Base-by-base conservation (phyloP, 164 flowering plant species). In the Stephania yunnanensis region DNA sequence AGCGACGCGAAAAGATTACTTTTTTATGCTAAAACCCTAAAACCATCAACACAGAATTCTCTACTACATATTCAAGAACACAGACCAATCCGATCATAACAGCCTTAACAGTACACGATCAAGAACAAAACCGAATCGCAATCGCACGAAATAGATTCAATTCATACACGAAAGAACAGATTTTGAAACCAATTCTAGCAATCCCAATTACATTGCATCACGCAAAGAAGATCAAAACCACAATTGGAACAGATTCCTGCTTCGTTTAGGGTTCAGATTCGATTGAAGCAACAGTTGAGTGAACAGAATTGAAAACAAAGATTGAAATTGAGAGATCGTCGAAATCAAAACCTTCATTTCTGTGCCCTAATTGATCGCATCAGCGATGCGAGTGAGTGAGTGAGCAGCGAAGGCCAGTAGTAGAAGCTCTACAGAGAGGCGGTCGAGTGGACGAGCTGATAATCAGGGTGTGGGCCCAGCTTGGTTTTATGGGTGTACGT, bases 301-400 rank as follows among this genome's bases (percentile, higher is more conserved):
- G 46, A 31, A 25, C 44, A 25, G 7, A 64, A 2, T 17, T 5
- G 22, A 0, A 31, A 10, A 5, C 20, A 6, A 9, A 1, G 6
- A 29, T 13, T 20, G 52, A 10, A 22, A 58, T 46, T 29, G 10
- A 71, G 8, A 71, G 42, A 25, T 11, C 0, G 9, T 44, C 11
- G 46, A 64, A 15, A 73, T 31, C 70, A 6, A 36, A 4, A 73
- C 75, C 52, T 73, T 73, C 70, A 25, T 25, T 65, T 65, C 70
- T 31, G 46, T 46, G 75, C 75, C 69, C 22, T 45, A 46, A 58
- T 25, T 25, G 25, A 25, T 64, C 69, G 65, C 68, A 61, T 73
- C 46, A 15, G 1, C 46, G 50, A 63, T 10, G 30, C 4, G 42
- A 36, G 42, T 36, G 42, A 36, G 36, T 31, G 36, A 31, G 42